A percentile compares a stretch with the other conserved stretches of the same genome.
These are phyloP conservation scores for Leccinum subtestaceum DNA, from an alignment of 768 basidiomycete genomes.

Conservation along the genomic window DNA sequence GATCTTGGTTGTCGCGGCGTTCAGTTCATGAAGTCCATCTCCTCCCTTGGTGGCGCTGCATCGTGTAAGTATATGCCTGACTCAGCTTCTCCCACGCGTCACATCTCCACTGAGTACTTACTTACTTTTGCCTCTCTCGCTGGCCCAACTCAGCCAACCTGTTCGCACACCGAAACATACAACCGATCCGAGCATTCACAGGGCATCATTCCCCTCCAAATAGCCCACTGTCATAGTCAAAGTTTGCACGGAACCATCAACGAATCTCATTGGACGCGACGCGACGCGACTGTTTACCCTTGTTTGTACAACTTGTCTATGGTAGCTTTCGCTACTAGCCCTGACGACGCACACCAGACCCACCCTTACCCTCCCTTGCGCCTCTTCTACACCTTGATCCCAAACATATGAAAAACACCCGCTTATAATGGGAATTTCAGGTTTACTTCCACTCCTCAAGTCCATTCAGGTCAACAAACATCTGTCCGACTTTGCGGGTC, in stretches of 20 bases:
- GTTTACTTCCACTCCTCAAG: conserved; percentile 86
- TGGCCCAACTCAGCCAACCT: too few relatives aligned
- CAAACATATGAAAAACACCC: not conserved
- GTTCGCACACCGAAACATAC: too few relatives aligned
- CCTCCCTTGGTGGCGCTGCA: too few relatives aligned
- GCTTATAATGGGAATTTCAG: conserved; percentile 83
- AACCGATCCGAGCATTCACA: too few relatives aligned
- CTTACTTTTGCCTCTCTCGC: too few relatives aligned
- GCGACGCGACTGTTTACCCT: conserved; percentile 33
- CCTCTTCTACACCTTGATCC: conserved; percentile 5
- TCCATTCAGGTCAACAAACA: conserved; percentile 78
- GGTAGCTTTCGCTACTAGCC: not conserved
- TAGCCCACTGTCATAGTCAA: not conserved
- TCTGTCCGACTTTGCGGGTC: conserved; percentile 78
- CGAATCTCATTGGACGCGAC: conserved; percentile 17
- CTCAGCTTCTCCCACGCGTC: too few relatives aligned
- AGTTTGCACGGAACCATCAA: not conserved
- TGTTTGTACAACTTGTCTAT: conserved; percentile 21
- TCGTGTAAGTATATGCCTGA: too few relatives aligned
- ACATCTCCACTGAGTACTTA: too few relatives aligned
- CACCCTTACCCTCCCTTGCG: not conserved
- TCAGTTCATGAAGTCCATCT: too few relatives aligned
- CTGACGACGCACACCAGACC: not conserved
- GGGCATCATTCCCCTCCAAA: not conserved
- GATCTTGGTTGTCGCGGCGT: too few relatives aligned